Evolutionary conservation across 2,329 filamentous ascomycete species (phyloP), one percentile per base, ranked within the genome.

Genomic region (Fusarium cicatricum): DNA sequence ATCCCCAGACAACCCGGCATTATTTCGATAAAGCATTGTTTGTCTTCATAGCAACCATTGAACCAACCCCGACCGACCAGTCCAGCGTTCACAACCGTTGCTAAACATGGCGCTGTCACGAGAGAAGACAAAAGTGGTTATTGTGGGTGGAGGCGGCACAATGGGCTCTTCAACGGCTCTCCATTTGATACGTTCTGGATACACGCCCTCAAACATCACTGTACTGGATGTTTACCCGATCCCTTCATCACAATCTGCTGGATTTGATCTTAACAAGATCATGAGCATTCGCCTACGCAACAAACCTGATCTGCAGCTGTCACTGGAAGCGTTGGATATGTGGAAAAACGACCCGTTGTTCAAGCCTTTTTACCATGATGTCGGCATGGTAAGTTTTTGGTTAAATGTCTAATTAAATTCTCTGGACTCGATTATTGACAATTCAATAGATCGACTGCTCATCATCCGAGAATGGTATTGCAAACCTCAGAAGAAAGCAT

Each of bases 141-240:
- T 54, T 47, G 38, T 54, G 3, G 50, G 50, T 3, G 50, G 43
- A 43, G 51, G 44, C 32, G 51, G 51, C 51, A 54, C 44, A 19
- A 43, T 42, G 44, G 51, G 51, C 23, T 54, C 44, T 26, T 54
- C 44, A 16, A 54, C 44, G 17, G 51, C 51, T 3, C 38, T 54
- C 1, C 44, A 54, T 42, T 17, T 54, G 17, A 38, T 49, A 15
- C 51, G 51, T 16, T 49, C 37, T 17, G 44, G 44, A 33, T 54
- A 54, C 12, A 29, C 16, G 15, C 43, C 50, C 7, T 41, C 43
- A 3, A 49, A 54, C 16, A 49, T 54, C 9, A 54, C 44, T 11
- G 51, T 53, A 29, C 16, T 48, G 15, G 50, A 53, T 32, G 37
- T 48, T n/a, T 48, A 42, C 23, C 50, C 50, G 23, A 48, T 53